Percentiles rank a stretch among this genome's conserved stretches.
These are phyloP conservation scores for Blepharisma japonicum DNA, from an alignment of 73 alveolate species.

Conservation along the genomic window DNA sequence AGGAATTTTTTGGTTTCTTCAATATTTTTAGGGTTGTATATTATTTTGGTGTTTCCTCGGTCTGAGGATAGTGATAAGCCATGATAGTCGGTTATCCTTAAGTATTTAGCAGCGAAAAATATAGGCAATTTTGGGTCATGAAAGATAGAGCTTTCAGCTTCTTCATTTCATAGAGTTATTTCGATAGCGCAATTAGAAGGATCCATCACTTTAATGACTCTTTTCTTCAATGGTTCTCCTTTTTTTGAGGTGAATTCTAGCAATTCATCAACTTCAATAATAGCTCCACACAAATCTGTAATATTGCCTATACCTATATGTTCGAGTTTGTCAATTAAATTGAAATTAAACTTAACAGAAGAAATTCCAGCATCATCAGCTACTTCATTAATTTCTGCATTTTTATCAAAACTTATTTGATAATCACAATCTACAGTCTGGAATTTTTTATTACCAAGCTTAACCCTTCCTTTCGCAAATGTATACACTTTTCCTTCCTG, in stretches of 20 bases:
- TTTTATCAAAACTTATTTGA: conserved; percentile 60
- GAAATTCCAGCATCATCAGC: conserved; percentile 54
- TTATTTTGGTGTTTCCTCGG: background rate
- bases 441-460: conserved; percentile 68
- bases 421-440: conserved; percentile 61
- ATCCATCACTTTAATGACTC: conserved; percentile 43
- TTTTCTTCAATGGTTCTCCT: conserved; percentile 42
- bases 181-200: background rate
- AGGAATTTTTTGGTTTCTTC: background rate
- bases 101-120: background rate
- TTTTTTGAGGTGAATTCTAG: conserved; percentile 37
- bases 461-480: conserved; percentile 60
- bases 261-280: conserved; percentile 37
- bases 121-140: background rate
- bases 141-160: background rate
- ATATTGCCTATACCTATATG: conserved; percentile 35
- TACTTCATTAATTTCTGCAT: conserved; percentile 42
- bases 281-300: conserved; percentile 54
- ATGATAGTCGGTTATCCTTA: background rate
- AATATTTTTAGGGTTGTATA: background rate
- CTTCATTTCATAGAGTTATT: conserved; percentile 17
- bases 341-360: conserved; percentile 38
- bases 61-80: background rate
- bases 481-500: conserved; percentile 68
- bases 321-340: conserved; percentile 39